Evolutionary conservation across 148 eudicot genomes (phyloP).

Genomic region (Amaranthus hypochondriacus): DNA sequence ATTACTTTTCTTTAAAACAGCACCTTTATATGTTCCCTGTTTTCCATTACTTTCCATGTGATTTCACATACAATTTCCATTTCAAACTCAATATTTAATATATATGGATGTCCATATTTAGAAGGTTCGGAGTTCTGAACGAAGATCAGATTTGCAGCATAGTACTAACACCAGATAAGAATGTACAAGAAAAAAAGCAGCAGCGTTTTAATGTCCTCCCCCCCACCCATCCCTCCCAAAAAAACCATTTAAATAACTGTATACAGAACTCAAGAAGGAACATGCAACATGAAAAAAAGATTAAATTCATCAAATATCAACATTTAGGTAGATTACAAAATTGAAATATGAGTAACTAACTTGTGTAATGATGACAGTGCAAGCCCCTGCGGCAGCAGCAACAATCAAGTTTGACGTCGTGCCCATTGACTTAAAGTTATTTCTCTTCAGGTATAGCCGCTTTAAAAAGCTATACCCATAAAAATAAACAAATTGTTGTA

Average conservation of each 20-base stretch:
- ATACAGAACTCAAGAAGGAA: background rate
- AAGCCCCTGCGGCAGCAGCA: constrained; percentile 92
- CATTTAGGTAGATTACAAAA: background rate
- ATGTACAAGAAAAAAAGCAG: no score
- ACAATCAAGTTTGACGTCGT: constrained; percentile 77
- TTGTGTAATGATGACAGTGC: constrained; percentile 78
- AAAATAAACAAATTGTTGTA: constrained; percentile 77
- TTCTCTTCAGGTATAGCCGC: constrained; percentile 72
- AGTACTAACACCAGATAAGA: background rate
- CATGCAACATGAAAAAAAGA: background rate
- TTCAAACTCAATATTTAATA: background rate
- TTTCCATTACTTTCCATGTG: background rate
- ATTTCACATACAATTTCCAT: background rate
- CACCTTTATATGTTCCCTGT: no score
- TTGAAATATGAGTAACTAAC: constrained; percentile 25
- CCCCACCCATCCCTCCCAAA: no score
- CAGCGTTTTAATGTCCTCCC: no score
- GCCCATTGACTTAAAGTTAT: constrained; percentile 66
- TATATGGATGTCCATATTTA: background rate
- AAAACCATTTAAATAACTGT: no score
- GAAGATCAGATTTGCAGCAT: background rate
- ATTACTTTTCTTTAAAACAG: no score
- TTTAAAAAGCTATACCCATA: constrained; percentile 91
- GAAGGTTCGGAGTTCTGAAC: background rate
- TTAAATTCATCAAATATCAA: background rate